These are phyloP conservation scores for Eucalyptus polybractea DNA, from an alignment of 345 rosid genomes.

Conservation along the genomic window DNA sequence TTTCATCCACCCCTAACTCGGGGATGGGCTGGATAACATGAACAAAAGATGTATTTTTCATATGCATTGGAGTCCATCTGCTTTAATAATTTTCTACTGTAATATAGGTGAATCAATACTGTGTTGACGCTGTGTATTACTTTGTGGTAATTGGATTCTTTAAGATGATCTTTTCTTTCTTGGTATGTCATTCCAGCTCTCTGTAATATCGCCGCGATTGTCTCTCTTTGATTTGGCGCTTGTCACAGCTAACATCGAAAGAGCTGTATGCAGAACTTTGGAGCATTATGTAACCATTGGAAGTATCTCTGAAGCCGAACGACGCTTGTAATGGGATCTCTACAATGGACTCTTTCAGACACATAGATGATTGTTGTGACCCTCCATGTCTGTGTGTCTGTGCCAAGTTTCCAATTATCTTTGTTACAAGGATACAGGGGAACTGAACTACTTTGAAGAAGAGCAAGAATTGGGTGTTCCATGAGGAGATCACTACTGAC, in stretches of 20 bases:
- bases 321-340: not conserved
- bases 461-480: not conserved
- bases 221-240: not conserved
- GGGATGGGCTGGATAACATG: not conserved
- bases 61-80: not conserved
- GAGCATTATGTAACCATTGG: not conserved
- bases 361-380: not conserved
- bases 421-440: not conserved
- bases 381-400: not conserved
- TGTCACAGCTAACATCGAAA: not conserved
- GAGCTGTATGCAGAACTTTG: not conserved
- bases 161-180: not conserved
- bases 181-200: not conserved
- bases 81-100: not conserved
- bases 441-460: not conserved
- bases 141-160: not conserved
- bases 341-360: not conserved
- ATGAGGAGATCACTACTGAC: not conserved
- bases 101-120: not conserved
- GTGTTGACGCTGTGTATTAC: not conserved
- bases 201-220: not conserved
- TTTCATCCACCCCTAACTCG: not conserved
- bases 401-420: not conserved
- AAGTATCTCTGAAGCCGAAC: not conserved
- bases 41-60: not conserved